A percentile compares a stretch with the other conserved stretches of the same genome.
phyloP scores from a whole-genome alignment of 1,284 basidiomycete genomes.

The Pseudozyma flocculosa region DNA sequence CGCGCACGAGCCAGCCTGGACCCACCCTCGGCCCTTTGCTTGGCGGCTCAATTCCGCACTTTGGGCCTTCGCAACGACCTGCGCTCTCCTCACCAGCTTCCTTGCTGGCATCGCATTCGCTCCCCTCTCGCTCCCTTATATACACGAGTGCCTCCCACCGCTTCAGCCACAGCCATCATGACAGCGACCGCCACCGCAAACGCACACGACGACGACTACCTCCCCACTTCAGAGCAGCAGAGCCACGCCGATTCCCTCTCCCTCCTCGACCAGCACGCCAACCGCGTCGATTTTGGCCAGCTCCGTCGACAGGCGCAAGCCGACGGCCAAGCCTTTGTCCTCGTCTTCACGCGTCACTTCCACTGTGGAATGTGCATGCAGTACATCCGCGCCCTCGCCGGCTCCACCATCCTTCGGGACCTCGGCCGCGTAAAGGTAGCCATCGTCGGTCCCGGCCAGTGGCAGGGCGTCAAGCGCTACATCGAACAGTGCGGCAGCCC shows the following conservation, averaged over 20 bases:
- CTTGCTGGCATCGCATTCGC: too few species aligned
- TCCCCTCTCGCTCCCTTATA: too few species aligned
- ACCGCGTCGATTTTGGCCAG: slow-evolving; percentile 8
- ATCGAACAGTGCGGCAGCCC: slow-evolving; percentile 5
- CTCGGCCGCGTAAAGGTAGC: slow-evolving; percentile 5
- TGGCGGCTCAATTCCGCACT: too few species aligned
- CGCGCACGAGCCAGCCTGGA: too few species aligned
- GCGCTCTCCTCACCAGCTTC: too few species aligned
- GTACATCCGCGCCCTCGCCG: slow-evolving; percentile 12
- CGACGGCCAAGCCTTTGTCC: slow-evolving; percentile 8
- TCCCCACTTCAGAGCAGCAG: slow-evolving; percentile 16
- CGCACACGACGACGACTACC: slow-evolving; percentile 10
- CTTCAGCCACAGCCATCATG: too few species aligned
- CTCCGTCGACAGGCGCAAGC: slow-evolving; percentile 6
- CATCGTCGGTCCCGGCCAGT: slow-evolving; percentile 31
- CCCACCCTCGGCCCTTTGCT: too few species aligned
- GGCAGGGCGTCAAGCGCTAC: slow-evolving; percentile 12
- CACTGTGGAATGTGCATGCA: slow-evolving; percentile 43
- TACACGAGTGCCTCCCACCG: too few species aligned
- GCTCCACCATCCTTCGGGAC: slow-evolving; percentile 14
- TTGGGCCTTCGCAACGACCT: too few species aligned
- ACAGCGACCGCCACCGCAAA: not conserved
- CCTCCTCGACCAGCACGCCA: slow-evolving; percentile 9
- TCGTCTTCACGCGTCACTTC: slow-evolving; percentile 35
- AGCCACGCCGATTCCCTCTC: slow-evolving; percentile 11